Base-by-base conservation (phyloP, 2,329 filamentous ascomycete species). In the Zymoseptoria ardabiliae region DNA sequence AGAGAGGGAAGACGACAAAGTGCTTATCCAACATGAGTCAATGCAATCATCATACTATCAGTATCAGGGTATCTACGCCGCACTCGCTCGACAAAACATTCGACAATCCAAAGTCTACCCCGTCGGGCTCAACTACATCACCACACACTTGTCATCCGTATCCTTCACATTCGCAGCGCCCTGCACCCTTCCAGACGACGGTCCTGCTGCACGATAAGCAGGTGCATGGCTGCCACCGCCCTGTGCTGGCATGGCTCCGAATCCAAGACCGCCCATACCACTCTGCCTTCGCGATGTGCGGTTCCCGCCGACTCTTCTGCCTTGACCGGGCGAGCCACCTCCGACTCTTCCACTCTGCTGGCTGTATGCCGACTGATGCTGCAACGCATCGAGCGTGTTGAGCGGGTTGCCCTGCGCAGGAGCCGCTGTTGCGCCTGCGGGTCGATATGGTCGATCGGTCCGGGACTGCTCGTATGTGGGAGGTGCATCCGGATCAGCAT, bases 381-480 rank as follows among this genome's bases (percentile, higher is more conserved):
- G 61, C 8, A 74, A 54, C 8, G 70, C 69, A 53, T 72, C 69
- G 8, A 73, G 66, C 1, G 72, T 69, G n/a, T 67, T 68, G 6
- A 73, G 60, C 6, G 72, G 69, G 55, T 72, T 69, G 3, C 71
- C 70, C 52, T 72, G 72, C 48, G 65, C 58, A 9, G 63, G 58
- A 3, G 64, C 58, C 3, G 70, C 68, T n/a, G 68, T 69, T 4
- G 65, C 61, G 22, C 70, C 70, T 1, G 66, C 68, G 55, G 71
- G 71, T 21, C 72, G 62, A 63, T 86, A 87, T 2, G 78, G 78
- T n/a, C 79, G 78, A 50, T 79, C 78, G 13, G 75, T 79, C 0
- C 84, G 79, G 19, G 84, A 83, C 70, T 87, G 83, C 70, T 88
- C 86, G 67, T 89, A 89, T 0, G 81, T 80, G 4, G 86, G 86